Conservation (phyloP, 805 yeast genomes). For the Tetrapisispora phaffii region DNA sequence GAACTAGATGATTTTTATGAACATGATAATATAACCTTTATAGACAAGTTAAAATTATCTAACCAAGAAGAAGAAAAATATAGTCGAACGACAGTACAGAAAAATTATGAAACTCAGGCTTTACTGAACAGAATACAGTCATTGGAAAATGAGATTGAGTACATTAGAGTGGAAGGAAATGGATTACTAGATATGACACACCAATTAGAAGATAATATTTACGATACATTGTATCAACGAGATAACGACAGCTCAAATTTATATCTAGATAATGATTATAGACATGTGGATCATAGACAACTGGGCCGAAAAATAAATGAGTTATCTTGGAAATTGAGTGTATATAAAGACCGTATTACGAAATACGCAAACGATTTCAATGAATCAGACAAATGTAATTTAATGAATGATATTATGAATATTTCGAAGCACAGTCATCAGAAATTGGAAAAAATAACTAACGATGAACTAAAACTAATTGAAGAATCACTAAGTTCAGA, state of each 20-base stretch:
- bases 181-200: neutral
- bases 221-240: neutral
- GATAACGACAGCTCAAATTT: neutral
- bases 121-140: neutral
- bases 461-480: neutral
- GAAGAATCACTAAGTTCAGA: slow-evolving; percentile 1
- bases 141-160: neutral
- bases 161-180: neutral
- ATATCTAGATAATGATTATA: neutral
- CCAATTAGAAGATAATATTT: neutral
- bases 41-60: neutral
- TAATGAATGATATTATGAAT: neutral
- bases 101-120: neutral
- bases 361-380: neutral
- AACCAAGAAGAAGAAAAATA: neutral
- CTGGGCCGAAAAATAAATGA: neutral
- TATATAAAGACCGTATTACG: neutral
- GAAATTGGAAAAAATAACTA: neutral
- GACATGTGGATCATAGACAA: neutral
- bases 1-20: neutral
- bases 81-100: no score
- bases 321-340: neutral
- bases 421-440: neutral
- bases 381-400: neutral
- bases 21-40: neutral